Evolutionary conservation across 2,329 filamentous ascomycete genomes (phyloP).

Genomic region (Colletotrichum incanum): DNA sequence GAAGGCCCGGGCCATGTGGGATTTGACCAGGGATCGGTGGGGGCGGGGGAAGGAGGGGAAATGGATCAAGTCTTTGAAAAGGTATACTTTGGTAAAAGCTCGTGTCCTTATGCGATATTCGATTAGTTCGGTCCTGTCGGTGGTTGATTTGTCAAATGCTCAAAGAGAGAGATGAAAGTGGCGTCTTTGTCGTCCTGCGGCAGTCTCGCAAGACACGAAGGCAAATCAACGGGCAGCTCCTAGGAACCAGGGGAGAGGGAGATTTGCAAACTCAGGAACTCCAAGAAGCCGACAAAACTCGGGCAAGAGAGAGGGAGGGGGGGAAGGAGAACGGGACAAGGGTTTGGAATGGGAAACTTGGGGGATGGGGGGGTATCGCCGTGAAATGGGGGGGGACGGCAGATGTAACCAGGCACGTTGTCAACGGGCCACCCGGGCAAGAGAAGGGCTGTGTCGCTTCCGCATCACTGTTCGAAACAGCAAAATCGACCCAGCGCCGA

Average conservation of each 20-base stretch:
- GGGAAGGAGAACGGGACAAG: conserved; percentile 29
- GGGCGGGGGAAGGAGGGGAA: conserved; percentile 1
- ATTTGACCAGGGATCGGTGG: conserved; percentile 6
- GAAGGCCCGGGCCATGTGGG: conserved; percentile 37
- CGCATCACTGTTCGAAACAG: conserved; percentile 34
- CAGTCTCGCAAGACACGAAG: neutral
- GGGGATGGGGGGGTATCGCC: conserved; percentile 35
- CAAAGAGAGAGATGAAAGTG: neutral
- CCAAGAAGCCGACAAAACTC: conserved; percentile 13
- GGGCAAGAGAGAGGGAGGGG: neutral
- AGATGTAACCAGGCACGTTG: conserved; percentile 31
- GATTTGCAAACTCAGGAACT: neutral
- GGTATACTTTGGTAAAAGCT: conserved; percentile 23
- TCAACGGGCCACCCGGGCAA: conserved; percentile 23
- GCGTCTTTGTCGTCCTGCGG: conserved; percentile 28
- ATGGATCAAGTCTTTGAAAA: neutral
- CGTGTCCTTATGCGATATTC: conserved; percentile 28
- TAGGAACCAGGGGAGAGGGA: conserved; percentile 7
- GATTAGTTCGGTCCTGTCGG: neutral
- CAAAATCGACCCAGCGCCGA: conserved; percentile 39
- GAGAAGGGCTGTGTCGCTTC: conserved; percentile 33
- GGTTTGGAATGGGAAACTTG: conserved; percentile 33
- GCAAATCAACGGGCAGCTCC: conserved; percentile 3
- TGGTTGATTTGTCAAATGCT: conserved; percentile 24
- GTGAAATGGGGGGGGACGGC: conserved; percentile 30